Evolutionary conservation across 352 stramenopile genomes (phyloP), one percentile per base, ranked within the genome.

Genomic region (Phytophthora sp.): DNA sequence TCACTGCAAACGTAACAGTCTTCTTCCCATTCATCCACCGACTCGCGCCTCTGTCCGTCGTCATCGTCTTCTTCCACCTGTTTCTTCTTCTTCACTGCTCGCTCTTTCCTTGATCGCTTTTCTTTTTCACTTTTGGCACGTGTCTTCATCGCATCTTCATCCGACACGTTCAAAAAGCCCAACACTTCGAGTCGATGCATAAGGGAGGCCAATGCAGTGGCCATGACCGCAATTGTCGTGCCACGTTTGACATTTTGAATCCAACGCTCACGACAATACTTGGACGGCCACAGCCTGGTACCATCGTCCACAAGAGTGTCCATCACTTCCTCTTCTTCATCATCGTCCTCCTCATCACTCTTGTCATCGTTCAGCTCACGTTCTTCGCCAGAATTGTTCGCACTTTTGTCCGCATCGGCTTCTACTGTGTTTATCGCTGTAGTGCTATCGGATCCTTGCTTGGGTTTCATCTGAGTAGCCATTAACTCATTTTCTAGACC

Each of bases 1-100:
- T 90, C 87, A 4, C 65, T 76, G 64, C 96, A 99, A 31, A 96
- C 77, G 57, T 90, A 88, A 49, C 96, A 99, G 67, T 95, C 83
- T 51, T 94, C 84, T 67, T 96, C 86, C 89, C 89, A 97, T 45
- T 93, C 88, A 51, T 93, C 86, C 29, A 82, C 82, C 11, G 80
- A 88, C 31, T 90, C 79, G 24, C 74, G 73, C 12, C 62, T 63
- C 3, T 62, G 60, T 0, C 64, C 60, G 27, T 90, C 80, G 7
- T 78, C 80, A 23, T 92, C 75, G 13, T 80, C 74, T 36, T 86
- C 74, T 39, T 93, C 77, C 7, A 75, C 65, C 39, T 84, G 79
- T 42, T 91, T 80, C 61, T 90, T 86, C 63, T 84, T 89, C 53
- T 91, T 88, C 7, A 71, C 79, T 1, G 74, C 84, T 7, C 85